Conservation (phyloP, 2,329 filamentous ascomycete species). For the Aspergillus felis region DNA sequence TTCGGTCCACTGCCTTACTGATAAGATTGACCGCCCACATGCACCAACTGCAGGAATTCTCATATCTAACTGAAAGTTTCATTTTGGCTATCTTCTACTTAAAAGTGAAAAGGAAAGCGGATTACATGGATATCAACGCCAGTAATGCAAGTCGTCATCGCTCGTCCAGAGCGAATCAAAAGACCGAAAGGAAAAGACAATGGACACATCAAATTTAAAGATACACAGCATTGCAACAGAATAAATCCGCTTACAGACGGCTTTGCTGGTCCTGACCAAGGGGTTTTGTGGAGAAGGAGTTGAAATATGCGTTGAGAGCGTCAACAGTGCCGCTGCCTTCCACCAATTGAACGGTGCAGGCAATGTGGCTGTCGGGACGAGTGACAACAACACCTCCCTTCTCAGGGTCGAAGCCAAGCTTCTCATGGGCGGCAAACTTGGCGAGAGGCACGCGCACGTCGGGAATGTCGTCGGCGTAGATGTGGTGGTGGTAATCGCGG, state of each 20-base stretch:
- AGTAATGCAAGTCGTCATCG: constrained; percentile 21
- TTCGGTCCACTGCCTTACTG: background rate
- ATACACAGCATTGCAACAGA: constrained; percentile 10
- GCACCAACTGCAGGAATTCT: background rate
- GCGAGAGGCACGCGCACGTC: constrained; percentile 67
- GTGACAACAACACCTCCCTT: constrained; percentile 78
- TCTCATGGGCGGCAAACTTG: constrained; percentile 73
- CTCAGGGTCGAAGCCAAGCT: constrained; percentile 74
- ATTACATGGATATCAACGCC: constrained; percentile 22
- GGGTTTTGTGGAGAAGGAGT: constrained; percentile 62
- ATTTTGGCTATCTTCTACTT: background rate
- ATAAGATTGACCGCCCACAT: background rate
- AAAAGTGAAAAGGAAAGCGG: constrained; percentile 3
- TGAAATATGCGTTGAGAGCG: constrained; percentile 79
- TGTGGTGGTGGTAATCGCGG: constrained; percentile 71
- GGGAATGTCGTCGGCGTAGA: constrained; percentile 82
- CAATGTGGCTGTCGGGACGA: constrained; percentile 82
- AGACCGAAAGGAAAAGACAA: constrained; percentile 17
- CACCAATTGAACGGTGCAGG: constrained; percentile 66
- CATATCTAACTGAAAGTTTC: background rate
- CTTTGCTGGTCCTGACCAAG: constrained; percentile 32
- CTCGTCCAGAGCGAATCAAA: constrained; percentile 14
- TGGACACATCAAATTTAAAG: constrained; percentile 6
- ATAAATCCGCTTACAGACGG: constrained; percentile 25
- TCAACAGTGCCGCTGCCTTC: constrained; percentile 77